These are phyloP conservation scores for Skeletonema grethae DNA, from an alignment of 108 stramenopile species.

Conservation along the genomic window DNA sequence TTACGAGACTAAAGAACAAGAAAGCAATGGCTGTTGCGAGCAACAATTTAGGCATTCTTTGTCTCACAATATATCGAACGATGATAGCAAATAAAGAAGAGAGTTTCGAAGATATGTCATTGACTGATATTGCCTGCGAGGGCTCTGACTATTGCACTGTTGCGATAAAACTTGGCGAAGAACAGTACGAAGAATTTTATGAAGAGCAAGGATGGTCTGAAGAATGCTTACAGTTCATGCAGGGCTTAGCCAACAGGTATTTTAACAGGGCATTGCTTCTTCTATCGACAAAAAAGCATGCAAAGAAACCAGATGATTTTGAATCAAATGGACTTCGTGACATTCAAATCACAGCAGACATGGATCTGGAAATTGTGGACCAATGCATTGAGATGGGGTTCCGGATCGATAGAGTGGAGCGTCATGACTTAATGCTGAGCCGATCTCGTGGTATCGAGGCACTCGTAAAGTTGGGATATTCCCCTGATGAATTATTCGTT, in stretches of 20 bases:
- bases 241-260: constrained; percentile 61
- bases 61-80: constrained; percentile 50
- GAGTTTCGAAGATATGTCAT: constrained; percentile 26
- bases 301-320: constrained; percentile 29
- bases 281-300: constrained; percentile 37
- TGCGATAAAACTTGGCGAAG: constrained; percentile 47
- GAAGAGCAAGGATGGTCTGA: constrained; percentile 46
- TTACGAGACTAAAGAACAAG: constrained; percentile 58
- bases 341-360: constrained; percentile 29
- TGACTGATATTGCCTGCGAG: constrained; percentile 16
- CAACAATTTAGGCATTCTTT: constrained; percentile 68
- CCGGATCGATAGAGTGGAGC: constrained; percentile 37
- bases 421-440: constrained; percentile 49
- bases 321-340: constrained; percentile 40
- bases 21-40: constrained; percentile 66
- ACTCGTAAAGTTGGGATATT: constrained; percentile 38
- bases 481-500: constrained; percentile 50
- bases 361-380: constrained; percentile 47
- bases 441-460: constrained; percentile 49
- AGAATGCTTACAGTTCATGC: constrained; percentile 45
- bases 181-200: constrained; percentile 51
- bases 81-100: constrained; percentile 24
- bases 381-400: constrained; percentile 48
- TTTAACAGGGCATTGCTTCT: constrained; percentile 73
- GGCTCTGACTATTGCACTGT: constrained; percentile 45